Base-by-base conservation (phyloP, 805 yeast species). In the Cyberlindnera misumaiensis region DNA sequence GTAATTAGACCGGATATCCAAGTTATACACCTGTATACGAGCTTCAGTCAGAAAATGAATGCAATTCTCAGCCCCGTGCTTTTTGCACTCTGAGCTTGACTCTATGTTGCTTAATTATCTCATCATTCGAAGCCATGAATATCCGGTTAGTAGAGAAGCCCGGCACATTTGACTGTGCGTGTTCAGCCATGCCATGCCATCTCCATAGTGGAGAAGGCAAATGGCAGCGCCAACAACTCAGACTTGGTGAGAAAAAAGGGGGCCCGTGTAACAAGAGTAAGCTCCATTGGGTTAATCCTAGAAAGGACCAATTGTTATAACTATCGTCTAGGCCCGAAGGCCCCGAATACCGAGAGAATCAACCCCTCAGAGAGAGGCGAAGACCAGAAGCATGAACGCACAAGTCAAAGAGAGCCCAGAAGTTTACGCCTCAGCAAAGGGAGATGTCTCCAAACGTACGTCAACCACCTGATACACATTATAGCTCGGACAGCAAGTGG, bases 71-170 rank as follows among this genome's bases (percentile, higher is more conserved):
- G 81, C 89, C 74, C 62, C 43, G 67, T 56, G 48, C 55, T 56
- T 37, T 40, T 37, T 41, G 55, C 60, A 68, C 81, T 80, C 85
- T 71, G 89, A 81, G 88, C 89, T 81, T 81, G 89, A 81, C 89
- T 81, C 89, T 80, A 80, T 79, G 84, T 78, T 76, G 80, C 83
- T 73, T 75, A 68, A 61, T 65, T 68, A 75, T 80, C 73, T 81
- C 89, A 81, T 81, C 89, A 80, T 70, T 39, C 48, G 47, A 56
- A 33, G 20, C 28, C 18, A 45, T 52, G 37, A 26, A 35, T 35
- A 28, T 35, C 37, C 27, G 15, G 32, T 30, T 30, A 34, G 34
- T 37, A 42, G 13, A 28, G 26, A 60, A 73, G 75, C 67, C 66
- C 62, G 81, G 84, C 75, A 75, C 67, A 68, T 80, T 68, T 67